These are phyloP conservation scores for Akanthomyces uredinophilus DNA, from an alignment of 2,329 filamentous ascomycete genomes.

Conservation along the genomic window DNA sequence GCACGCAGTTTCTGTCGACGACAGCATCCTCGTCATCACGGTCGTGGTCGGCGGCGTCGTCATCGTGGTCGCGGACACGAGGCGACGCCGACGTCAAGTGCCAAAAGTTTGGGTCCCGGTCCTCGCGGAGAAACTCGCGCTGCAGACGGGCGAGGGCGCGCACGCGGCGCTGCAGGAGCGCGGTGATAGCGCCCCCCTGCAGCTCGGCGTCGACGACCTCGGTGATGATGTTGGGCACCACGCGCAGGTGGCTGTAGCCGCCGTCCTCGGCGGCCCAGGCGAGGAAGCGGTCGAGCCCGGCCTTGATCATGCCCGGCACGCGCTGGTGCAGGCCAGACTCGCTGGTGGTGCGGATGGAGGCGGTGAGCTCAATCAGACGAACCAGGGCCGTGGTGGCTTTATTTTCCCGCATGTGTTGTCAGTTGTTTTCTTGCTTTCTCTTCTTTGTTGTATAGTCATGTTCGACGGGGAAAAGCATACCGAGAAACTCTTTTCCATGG, in stretches of 20 bases:
- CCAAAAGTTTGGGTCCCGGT: conserved; percentile 28
- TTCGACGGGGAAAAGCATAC: conserved; percentile 21
- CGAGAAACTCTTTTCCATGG: conserved; percentile 32
- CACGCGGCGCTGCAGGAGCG: conserved; percentile 33
- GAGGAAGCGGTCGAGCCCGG: conserved; percentile 31
- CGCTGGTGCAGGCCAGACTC: conserved; percentile 32
- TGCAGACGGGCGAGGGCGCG: conserved; percentile 31
- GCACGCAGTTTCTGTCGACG: background rate
- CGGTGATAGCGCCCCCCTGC: conserved; percentile 27
- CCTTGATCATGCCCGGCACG: conserved; percentile 29
- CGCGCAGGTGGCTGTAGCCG: conserved; percentile 28
- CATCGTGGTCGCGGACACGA: conserved; percentile 15
- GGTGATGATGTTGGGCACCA: conserved; percentile 35
- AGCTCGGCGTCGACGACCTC: conserved; percentile 31
- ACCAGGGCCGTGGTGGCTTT: conserved; percentile 36
- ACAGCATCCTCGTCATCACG: conserved; percentile 10
- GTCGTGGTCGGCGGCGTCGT: background rate
- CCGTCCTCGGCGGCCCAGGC: conserved; percentile 39
- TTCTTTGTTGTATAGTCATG: too few relatives aligned
- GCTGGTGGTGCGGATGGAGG: conserved; percentile 28
- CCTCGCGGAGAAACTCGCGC: conserved; percentile 29
- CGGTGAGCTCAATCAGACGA: conserved; percentile 36
- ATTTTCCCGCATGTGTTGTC: conserved; percentile 8
- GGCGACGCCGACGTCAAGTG: conserved; percentile 11
- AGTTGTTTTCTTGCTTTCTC: too few relatives aligned